Conservation (phyloP, 129 eudicot species). For the Artemisia argyi region DNA sequence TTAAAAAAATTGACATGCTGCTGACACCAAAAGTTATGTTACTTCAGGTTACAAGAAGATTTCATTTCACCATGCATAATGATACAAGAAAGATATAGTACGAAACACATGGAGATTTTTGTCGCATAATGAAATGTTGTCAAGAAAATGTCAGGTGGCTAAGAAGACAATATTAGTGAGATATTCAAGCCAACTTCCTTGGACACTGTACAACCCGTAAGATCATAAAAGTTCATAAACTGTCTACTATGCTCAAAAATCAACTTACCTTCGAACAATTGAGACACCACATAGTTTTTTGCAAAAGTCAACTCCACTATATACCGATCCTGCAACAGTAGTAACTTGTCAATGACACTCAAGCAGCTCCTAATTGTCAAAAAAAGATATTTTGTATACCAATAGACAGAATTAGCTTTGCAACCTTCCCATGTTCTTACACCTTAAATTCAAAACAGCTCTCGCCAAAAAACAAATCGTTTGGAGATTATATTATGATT, state of each 20-base stretch:
- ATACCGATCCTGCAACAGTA: slow-evolving; percentile 68
- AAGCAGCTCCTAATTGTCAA: slow-evolving; percentile 1
- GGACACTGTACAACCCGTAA: not conserved
- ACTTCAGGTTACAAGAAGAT: not conserved
- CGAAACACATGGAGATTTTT: not conserved
- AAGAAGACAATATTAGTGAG: not conserved
- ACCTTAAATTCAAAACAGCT: not conserved
- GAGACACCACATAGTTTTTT: slow-evolving; percentile 96
- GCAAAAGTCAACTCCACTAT: slow-evolving; percentile 98
- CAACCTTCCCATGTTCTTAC: slow-evolving; percentile 21
- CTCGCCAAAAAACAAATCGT: too few relatives aligned
- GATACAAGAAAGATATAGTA: not conserved
- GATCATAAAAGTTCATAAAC: not conserved
- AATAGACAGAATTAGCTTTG: not conserved
- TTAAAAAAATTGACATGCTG: not conserved
- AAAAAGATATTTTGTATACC: not conserved
- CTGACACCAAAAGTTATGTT: not conserved
- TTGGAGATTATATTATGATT: too few relatives aligned
- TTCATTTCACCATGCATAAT: not conserved
- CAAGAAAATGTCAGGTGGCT: not conserved
- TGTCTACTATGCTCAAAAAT: not conserved
- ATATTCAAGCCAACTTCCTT: not conserved
- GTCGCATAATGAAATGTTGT: not conserved
- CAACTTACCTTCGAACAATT: slow-evolving; percentile 86
- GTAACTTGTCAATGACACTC: slow-evolving; percentile 12